Evolutionary conservation across 2,329 filamentous ascomycete species (phyloP).

Genomic region (Rhinocladiella mackenziei): DNA sequence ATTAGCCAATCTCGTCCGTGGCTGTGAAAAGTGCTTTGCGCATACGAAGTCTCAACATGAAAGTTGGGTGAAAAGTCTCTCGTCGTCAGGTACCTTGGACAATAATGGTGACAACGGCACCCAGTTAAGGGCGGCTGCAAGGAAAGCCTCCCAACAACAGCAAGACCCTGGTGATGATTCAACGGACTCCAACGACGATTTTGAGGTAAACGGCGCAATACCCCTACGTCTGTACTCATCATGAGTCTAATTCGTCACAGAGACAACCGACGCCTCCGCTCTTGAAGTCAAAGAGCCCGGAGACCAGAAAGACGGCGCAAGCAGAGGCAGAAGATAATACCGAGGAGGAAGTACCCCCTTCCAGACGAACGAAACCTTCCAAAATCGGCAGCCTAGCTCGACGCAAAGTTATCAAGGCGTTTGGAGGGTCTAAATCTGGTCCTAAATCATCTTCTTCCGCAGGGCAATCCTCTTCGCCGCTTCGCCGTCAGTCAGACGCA

Average conservation of each 20-base stretch:
- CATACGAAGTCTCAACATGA: slow-evolving; percentile 20
- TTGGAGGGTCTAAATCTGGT: slow-evolving; percentile 3
- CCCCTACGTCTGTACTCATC: neutral
- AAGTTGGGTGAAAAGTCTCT: slow-evolving; percentile 16
- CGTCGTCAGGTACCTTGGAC: slow-evolving; percentile 4
- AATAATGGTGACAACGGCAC: neutral
- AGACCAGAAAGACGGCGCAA: neutral
- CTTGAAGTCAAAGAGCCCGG: slow-evolving; percentile 4
- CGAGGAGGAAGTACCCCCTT: slow-evolving; percentile 10
- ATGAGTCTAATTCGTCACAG: slow-evolving; percentile 2
- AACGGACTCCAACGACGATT: slow-evolving; percentile 25
- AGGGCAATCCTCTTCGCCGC: neutral
- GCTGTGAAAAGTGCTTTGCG: slow-evolving; percentile 23
- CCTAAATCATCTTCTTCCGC: neutral
- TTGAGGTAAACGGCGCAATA: slow-evolving; percentile 15
- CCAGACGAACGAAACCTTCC: slow-evolving; percentile 6
- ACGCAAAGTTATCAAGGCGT: slow-evolving; percentile 18
- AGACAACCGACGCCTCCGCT: slow-evolving; percentile 24
- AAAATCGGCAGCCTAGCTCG: slow-evolving; percentile 13
- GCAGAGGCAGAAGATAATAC: slow-evolving; percentile 4
- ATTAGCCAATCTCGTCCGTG: slow-evolving; percentile 18
- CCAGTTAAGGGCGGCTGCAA: neutral
- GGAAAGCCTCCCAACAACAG: neutral
- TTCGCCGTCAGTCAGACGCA: slow-evolving; percentile 3
- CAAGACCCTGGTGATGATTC: slow-evolving; percentile 3